phyloP scores from a whole-genome alignment of 2,329 filamentous ascomycete genomes.

The Sporothrix euskadiensis region DNA sequence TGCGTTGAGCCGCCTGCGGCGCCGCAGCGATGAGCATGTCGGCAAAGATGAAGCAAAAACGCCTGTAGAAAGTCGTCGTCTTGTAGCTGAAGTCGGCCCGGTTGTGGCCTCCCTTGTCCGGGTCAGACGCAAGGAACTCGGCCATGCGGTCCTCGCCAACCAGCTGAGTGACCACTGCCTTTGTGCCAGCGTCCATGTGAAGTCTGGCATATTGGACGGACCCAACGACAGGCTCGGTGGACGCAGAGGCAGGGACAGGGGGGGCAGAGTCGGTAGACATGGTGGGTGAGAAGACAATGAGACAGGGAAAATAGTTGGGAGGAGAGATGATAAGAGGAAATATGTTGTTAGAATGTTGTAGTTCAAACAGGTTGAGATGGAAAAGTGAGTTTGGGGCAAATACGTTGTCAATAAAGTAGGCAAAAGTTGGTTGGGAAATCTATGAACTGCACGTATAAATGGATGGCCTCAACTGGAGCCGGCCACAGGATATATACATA shows the following conservation, averaged over 20 bases:
- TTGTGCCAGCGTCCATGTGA: not conserved
- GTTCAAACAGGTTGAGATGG: not conserved
- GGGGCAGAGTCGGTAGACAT: not conserved
- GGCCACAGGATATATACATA: not conserved
- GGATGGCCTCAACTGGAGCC: not conserved
- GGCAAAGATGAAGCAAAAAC: not conserved
- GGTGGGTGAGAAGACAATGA: not conserved
- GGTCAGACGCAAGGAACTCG: not conserved
- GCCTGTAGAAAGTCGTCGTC: not conserved
- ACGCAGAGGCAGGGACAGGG: not conserved
- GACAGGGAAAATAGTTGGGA: not conserved
- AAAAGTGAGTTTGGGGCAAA: not conserved
- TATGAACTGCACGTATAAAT: not conserved
- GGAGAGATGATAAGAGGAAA: not conserved
- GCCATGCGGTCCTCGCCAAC: not conserved
- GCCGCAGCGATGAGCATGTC: conserved; percentile 11
- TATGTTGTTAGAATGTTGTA: not conserved
- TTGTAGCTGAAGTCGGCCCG: not conserved
- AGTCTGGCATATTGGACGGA: not conserved
- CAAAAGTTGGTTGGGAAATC: not conserved
- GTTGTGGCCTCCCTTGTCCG: not conserved
- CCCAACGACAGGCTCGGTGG: not conserved
- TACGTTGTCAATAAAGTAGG: not conserved
- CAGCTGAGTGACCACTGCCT: not conserved
- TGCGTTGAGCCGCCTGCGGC: not conserved